A percentile compares a stretch with the other conserved stretches of the same genome.
Evolutionary conservation across 1,284 basidiomycete genomes (phyloP).

Genomic region (Cryptococcus sp.): DNA sequence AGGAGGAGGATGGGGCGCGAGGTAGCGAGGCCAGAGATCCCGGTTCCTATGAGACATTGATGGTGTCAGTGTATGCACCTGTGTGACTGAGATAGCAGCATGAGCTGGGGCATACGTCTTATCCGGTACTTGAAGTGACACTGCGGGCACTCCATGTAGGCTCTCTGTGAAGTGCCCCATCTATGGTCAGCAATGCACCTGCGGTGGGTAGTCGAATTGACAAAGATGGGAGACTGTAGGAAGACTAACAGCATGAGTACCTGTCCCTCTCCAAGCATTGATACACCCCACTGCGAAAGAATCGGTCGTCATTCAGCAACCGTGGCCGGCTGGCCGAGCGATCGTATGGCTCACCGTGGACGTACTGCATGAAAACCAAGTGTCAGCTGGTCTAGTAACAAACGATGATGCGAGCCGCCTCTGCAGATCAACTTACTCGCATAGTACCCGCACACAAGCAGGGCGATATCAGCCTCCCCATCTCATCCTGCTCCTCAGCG

Average conservation of each 20-base stretch:
- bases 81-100: background rate
- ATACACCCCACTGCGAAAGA: conserved; percentile 39
- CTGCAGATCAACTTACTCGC: conserved; percentile 34
- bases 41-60: conserved; percentile 22
- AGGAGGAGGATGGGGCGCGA: conserved; percentile 38
- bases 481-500: conserved; percentile 36
- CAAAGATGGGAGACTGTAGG: background rate
- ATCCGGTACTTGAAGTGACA: conserved; percentile 46
- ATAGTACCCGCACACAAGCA: conserved; percentile 48
- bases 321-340: background rate
- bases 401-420: background rate
- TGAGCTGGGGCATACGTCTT: conserved; percentile 23
- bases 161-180: conserved; percentile 25
- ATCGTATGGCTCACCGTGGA: conserved; percentile 28
- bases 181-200: background rate
- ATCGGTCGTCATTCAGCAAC: background rate
- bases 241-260: conserved; percentile 39
- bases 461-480: conserved; percentile 47
- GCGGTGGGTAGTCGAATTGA: background rate
- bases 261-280: conserved; percentile 47
- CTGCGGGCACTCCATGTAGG: conserved; percentile 47
- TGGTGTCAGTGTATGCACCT: background rate
- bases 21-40: conserved; percentile 43
- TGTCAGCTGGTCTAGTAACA: conserved; percentile 8
- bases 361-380: conserved; percentile 24